phyloP scores from a whole-genome alignment of 208 protist genomes.

The Tritrichomonas musculus region DNA sequence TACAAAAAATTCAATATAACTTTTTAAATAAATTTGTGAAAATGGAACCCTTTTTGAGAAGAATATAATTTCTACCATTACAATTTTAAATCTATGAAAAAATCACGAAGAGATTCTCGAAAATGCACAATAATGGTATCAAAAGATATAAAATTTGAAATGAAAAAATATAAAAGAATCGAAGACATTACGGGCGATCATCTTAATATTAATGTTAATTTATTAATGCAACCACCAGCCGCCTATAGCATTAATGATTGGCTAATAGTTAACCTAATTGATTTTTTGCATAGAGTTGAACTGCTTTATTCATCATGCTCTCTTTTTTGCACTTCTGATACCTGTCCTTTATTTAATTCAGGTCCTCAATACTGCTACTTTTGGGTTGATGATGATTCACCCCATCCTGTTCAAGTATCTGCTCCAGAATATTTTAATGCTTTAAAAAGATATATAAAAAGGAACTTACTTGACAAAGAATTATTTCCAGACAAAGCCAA shows the following conservation, averaged over 20 bases:
- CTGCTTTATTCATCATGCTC: too few relatives aligned
- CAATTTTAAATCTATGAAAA: too few relatives aligned
- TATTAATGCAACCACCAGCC: neutral
- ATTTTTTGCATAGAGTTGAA: neutral
- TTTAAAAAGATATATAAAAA: neutral
- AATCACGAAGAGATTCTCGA: too few relatives aligned
- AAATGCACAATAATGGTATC: neutral
- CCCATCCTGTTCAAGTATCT: neutral
- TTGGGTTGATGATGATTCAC: neutral
- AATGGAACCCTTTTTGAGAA: too few relatives aligned
- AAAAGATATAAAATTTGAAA: neutral
- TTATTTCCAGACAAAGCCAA: neutral
- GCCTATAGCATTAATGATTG: neutral
- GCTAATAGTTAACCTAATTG: neutral
- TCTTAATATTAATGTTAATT: neutral
- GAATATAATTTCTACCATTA: too few relatives aligned
- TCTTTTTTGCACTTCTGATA: neutral
- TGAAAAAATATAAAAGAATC: neutral
- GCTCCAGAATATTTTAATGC: too few relatives aligned
- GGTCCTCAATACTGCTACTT: neutral
- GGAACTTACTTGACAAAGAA: neutral
- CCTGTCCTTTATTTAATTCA: neutral
- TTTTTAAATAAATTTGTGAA: too few relatives aligned
- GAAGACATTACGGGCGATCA: neutral
- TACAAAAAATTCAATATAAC: too few relatives aligned